These are phyloP conservation scores for Puccinia brachypodii DNA, from an alignment of 1,284 basidiomycete species.

Conservation along the genomic window DNA sequence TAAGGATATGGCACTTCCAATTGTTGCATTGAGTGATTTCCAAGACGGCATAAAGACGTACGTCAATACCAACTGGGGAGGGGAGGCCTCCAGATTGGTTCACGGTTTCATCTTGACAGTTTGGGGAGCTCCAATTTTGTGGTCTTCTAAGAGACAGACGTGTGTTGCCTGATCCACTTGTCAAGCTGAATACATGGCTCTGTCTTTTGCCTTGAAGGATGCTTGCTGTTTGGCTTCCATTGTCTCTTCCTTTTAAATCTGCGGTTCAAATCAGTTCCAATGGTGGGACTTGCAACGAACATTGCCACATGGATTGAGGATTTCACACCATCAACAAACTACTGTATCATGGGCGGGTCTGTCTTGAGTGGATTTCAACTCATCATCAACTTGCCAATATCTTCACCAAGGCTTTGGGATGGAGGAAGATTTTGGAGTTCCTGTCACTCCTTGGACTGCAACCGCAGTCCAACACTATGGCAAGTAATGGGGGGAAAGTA, in stretches of 20 bases:
- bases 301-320: constrained; percentile 14
- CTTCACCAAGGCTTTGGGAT: constrained; percentile 32
- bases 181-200: constrained; percentile 6
- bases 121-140: not conserved
- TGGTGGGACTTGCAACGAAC: too few relatives aligned
- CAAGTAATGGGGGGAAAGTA: too few relatives aligned
- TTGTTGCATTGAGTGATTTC: too few relatives aligned
- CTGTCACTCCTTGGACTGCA: not conserved
- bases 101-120: too few relatives aligned
- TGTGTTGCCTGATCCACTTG: constrained; percentile 5
- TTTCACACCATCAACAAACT: constrained; percentile 30
- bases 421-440: not conserved
- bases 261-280: too few relatives aligned
- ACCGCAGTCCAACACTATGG: too few relatives aligned
- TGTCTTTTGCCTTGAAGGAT: not conserved
- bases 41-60: not conserved
- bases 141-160: not conserved
- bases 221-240: not conserved
- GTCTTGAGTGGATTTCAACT: not conserved
- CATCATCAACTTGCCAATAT: constrained; percentile 19
- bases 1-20: too few relatives aligned
- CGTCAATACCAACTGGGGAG: constrained; percentile 8
- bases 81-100: not conserved
- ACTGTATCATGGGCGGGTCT: not conserved
- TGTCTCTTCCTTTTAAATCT: too few relatives aligned